These are phyloP conservation scores for Triticum monococcum DNA, from an alignment of 176 grass and related monocot species.

Conservation along the genomic window DNA sequence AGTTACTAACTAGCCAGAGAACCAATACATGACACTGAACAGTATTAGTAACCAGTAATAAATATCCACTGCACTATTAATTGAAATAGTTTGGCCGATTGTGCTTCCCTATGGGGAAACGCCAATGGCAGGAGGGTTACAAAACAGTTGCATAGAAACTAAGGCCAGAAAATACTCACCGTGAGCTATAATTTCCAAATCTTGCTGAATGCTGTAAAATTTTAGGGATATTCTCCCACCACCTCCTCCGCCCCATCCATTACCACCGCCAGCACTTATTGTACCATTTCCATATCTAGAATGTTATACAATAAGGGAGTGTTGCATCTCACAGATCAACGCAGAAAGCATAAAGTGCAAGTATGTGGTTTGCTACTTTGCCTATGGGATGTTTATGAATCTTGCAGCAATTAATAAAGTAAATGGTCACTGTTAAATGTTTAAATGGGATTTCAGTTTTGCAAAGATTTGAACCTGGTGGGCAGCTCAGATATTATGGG, in stretches of 20 bases:
- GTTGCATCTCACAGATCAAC: conserved; percentile 11
- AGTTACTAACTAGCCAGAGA: conserved; percentile 15
- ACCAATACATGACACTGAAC: conserved; percentile 15
- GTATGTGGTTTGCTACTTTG: not conserved
- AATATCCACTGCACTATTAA: not conserved
- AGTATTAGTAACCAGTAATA: not conserved
- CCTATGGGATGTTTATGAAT: not conserved
- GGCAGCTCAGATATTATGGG: not conserved
- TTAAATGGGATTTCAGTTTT: not conserved
- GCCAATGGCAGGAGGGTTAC: not conserved
- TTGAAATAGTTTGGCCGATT: not conserved
- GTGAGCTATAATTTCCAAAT: conserved; percentile 80
- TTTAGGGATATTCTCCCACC: conserved; percentile 90
- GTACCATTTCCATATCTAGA: conserved; percentile 89
- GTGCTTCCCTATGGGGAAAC: not conserved
- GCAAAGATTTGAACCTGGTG: not conserved
- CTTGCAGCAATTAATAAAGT: conserved; percentile 11
- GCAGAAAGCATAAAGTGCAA: conserved; percentile 17
- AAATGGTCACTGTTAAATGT: not conserved
- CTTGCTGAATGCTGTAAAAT: conserved; percentile 93
- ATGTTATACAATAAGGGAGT: conserved; percentile 22
- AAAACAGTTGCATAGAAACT: conserved; percentile 14
- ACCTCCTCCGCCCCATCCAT: conserved; percentile 93
- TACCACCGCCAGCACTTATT: conserved; percentile 92
- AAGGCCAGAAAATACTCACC: conserved; percentile 64